Base-by-base conservation (phyloP, 345 rosid genomes). In the Eucalyptus polyanthemos region DNA sequence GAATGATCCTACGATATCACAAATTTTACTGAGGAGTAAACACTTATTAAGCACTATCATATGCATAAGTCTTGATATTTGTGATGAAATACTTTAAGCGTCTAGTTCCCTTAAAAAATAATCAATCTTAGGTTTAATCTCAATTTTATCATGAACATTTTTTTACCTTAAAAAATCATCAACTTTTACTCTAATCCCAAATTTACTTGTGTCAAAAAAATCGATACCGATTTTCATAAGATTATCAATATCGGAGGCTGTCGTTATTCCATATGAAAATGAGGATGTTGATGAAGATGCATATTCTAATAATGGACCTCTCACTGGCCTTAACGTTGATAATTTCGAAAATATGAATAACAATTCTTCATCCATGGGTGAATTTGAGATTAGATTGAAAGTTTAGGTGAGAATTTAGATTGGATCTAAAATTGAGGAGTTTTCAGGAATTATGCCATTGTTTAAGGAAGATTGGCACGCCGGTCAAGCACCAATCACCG, bases 201-300 rank as follows among this genome's bases (percentile, higher is more conserved):
- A 56, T 22, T 56, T 22, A 5, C 60, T 54, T 21, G 27, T 56
- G 25, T 56, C 31, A 11, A 60, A 60, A 60, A 60, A 60, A 12
- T 60, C 0, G 8, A 12, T 60, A 60, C 8, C 1, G 2, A 27
- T 60, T 60, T 60, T 29, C 14, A 0, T 1, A 60, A 60, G n/a
- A 25, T 60, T 60, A 58, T 58, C 65, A 58, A 24, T 24, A 24
- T 58, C 7, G 6, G 65, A 58, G 65, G n/a, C 2, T 27, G 15
- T 12, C 2, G 15, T 12, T 25, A 27, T 60, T 60, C 14, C 29
- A 27, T 27, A 60, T 60, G 15, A 60, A 60, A 25, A 27, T 27
- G 16, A 27, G n/a, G 4, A 29, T 13, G 15, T 11, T 60, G 69
- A 27, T 60, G 4, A 25, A 60, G 14, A 25, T 27, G 15, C 69